A percentile compares a stretch with the other conserved stretches of the same genome.
Conservation (phyloP, 768 basidiomycete species). For the Leccinum uliginosum region DNA sequence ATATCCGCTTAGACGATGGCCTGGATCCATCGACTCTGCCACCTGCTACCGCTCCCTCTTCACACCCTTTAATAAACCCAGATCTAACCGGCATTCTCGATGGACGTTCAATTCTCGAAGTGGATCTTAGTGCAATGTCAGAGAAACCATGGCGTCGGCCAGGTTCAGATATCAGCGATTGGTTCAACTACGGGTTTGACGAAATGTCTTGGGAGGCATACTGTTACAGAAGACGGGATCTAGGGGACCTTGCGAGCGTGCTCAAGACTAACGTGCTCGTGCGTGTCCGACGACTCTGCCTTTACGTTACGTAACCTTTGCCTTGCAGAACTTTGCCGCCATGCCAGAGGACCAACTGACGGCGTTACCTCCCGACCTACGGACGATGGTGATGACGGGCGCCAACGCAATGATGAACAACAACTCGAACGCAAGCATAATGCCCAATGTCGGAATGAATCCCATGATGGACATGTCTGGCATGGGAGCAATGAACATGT, state of each 20-base stretch:
- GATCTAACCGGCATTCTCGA: constrained; percentile 60
- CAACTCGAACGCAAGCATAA: constrained; percentile 50
- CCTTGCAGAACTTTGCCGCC: constrained; percentile 65
- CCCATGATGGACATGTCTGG: constrained; percentile 81
- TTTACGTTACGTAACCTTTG: constrained; percentile 6
- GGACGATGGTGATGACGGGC: constrained; percentile 84
- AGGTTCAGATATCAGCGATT: constrained; percentile 91
- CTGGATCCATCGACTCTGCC: constrained; percentile 65
- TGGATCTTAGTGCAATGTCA: constrained; percentile 67
- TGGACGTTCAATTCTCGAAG: constrained; percentile 77
- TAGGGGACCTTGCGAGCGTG: constrained; percentile 74
- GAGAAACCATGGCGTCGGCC: constrained; percentile 91
- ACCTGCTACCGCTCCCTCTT: constrained; percentile 64
- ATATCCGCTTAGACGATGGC: constrained; percentile 40
- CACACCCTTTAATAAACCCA: constrained; percentile 76
- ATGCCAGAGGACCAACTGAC: constrained; percentile 80
- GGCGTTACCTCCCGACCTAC: constrained; percentile 74
- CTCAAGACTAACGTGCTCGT: constrained; percentile 83
- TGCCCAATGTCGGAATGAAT: constrained; percentile 48
- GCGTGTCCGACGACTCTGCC: constrained; percentile 26
- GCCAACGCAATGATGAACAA: constrained; percentile 74
- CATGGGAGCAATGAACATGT: constrained; percentile 55
- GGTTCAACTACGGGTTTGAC: constrained; percentile 99
- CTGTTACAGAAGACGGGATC: constrained; percentile 75
- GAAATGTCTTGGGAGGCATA: constrained; percentile 95